Conservation (phyloP, 2,329 filamentous ascomycete genomes). For the Pseudocercospora pini-densiflorae region DNA sequence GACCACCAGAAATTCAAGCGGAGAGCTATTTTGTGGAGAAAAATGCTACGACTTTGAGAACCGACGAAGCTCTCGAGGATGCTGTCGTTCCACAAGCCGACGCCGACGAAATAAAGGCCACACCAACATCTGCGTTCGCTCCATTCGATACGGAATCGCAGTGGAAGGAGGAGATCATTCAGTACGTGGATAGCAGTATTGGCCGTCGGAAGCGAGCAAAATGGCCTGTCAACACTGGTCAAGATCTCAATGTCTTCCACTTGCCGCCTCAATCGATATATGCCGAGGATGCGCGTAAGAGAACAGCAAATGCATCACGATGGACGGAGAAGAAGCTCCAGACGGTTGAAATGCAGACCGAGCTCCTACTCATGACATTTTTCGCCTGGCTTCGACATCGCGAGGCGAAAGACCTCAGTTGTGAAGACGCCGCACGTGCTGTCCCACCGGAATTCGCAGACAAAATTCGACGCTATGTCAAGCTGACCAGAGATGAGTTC, state of each 20-base stretch:
- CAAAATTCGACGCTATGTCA: constrained; percentile 12
- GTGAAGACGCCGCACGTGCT: constrained; percentile 24
- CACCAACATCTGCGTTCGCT: not conserved
- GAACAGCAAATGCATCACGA: constrained; percentile 37
- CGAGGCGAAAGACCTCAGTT: constrained; percentile 6
- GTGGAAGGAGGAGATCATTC: constrained; percentile 29
- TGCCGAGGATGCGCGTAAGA: constrained; percentile 41
- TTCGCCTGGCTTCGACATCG: constrained; percentile 35
- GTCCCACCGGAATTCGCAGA: constrained; percentile 34
- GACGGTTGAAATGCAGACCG: constrained; percentile 46
- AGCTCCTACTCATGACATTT: constrained; percentile 45
- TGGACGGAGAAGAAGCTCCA: constrained; percentile 50
- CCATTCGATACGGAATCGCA: constrained; percentile 8
- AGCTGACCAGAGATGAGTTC: not conserved
- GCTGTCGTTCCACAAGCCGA: not conserved
- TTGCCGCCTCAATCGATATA: constrained; percentile 54
- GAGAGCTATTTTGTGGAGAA: not conserved
- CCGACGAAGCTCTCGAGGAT: not conserved
- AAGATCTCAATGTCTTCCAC: constrained; percentile 14
- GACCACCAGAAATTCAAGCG: not conserved
- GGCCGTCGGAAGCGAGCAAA: constrained; percentile 15
- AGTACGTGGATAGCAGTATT: constrained; percentile 24
- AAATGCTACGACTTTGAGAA: not conserved
- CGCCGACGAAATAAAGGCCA: not conserved
- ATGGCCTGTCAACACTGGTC: constrained; percentile 50